phyloP scores from a whole-genome alignment of 306 rosid genomes.

The Prunus mume region DNA sequence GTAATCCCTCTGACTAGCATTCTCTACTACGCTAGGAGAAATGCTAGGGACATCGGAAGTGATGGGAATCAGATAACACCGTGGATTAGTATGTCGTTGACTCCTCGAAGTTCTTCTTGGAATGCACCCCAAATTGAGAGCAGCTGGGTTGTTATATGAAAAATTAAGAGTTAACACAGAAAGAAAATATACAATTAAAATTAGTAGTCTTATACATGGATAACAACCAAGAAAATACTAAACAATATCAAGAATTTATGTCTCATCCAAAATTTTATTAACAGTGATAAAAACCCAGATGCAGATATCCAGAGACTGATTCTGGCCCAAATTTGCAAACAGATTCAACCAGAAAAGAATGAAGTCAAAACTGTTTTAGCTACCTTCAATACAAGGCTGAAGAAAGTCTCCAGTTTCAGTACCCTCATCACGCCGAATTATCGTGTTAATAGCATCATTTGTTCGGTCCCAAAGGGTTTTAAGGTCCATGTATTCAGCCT shows the following conservation, averaged over 20 bases:
- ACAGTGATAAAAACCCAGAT: slow-evolving; percentile 2
- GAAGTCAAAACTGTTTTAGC: not conserved
- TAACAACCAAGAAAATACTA: not conserved
- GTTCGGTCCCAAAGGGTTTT: slow-evolving; percentile 61
- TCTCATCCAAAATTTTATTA: not conserved
- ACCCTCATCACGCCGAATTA: slow-evolving; percentile 56
- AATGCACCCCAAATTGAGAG: slow-evolving; percentile 69
- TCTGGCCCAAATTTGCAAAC: too few species aligned
- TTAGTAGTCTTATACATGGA: not conserved
- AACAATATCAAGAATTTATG: not conserved
- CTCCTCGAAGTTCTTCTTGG: slow-evolving; percentile 60
- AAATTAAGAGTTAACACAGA: slow-evolving; percentile 4
- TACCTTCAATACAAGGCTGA: slow-evolving; percentile 93
- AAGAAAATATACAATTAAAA: not conserved
- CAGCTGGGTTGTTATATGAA: slow-evolving; percentile 45
- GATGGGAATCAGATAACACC: slow-evolving; percentile 51
- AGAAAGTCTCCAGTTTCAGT: slow-evolving; percentile 61
- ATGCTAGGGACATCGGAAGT: slow-evolving; percentile 21
- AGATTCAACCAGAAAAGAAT: not conserved
- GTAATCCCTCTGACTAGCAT: slow-evolving; percentile 19
- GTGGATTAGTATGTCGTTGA: slow-evolving; percentile 50
- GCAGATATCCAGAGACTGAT: not conserved
- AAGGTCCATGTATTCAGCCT: slow-evolving; percentile 73
- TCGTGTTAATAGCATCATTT: slow-evolving; percentile 65
- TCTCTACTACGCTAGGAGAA: slow-evolving; percentile 13